Conservation (phyloP, 495 filamentous ascomycete genomes). For the Polyplosphaeria fusca region DNA sequence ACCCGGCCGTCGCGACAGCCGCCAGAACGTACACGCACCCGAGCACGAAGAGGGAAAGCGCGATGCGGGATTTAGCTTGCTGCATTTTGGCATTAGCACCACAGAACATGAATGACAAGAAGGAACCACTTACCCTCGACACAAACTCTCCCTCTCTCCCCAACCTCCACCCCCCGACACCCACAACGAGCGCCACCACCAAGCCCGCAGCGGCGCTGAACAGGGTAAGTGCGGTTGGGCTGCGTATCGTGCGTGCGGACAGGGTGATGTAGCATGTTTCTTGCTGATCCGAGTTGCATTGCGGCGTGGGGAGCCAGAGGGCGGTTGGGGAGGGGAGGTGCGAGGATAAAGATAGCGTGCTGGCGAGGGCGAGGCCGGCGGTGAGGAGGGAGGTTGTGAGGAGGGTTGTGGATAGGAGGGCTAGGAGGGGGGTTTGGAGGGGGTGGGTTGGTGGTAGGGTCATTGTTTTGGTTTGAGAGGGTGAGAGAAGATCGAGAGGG, state of each 20-base stretch:
- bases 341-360: neutral
- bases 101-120: too few relatives aligned
- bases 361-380: neutral
- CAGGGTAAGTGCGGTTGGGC: neutral
- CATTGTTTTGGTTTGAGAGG: too few relatives aligned
- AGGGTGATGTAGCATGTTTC: neutral
- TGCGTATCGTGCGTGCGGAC: neutral
- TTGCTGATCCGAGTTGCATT: neutral
- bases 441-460: too few relatives aligned
- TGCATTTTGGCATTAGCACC: too few relatives aligned
- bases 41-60: neutral
- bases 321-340: neutral
- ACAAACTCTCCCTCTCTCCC: too few relatives aligned
- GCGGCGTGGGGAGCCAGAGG: neutral
- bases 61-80: neutral
- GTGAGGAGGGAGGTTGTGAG: neutral
- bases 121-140: too few relatives aligned
- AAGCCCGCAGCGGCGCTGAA: neutral
- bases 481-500: too few relatives aligned
- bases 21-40: neutral
- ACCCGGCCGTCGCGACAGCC: neutral
- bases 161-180: neutral
- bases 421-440: neutral
- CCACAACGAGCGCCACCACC: neutral
- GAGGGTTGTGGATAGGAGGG: neutral